These are phyloP conservation scores for Cajanus cajan DNA, from an alignment of 306 rosid species.

Conservation along the genomic window DNA sequence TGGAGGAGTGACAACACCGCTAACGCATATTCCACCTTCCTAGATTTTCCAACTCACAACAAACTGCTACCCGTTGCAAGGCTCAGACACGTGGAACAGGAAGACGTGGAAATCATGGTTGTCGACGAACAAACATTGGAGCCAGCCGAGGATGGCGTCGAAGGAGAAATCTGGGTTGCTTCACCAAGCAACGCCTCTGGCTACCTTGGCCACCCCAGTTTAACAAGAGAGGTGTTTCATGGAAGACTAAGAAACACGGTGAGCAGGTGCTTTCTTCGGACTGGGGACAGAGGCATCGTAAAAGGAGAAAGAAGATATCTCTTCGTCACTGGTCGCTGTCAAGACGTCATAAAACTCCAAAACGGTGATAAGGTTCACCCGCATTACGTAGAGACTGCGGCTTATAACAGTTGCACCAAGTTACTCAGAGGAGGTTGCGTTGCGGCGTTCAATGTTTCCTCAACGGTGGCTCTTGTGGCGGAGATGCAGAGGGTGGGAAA, in stretches of 20 bases:
- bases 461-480: slow-evolving; percentile 46
- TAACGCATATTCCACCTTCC: background rate
- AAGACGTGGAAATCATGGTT: slow-evolving; percentile 61
- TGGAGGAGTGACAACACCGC: slow-evolving; percentile 40
- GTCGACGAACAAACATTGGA: slow-evolving; percentile 65
- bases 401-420: slow-evolving; percentile 44
- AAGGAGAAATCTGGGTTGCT: slow-evolving; percentile 86
- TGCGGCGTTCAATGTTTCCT: slow-evolving; percentile 47
- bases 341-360: slow-evolving; percentile 47
- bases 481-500: slow-evolving; percentile 49
- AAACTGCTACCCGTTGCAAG: slow-evolving; percentile 69
- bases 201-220: slow-evolving; percentile 62
- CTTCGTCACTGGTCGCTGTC: slow-evolving; percentile 63
- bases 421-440: slow-evolving; percentile 67
- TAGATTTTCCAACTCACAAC: slow-evolving; percentile 50
- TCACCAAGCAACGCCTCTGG: slow-evolving; percentile 84
- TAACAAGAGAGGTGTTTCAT: slow-evolving; percentile 56
- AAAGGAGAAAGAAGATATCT: slow-evolving; percentile 61
- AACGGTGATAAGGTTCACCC: slow-evolving; percentile 52
- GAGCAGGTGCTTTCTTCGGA: slow-evolving; percentile 50
- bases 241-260: slow-evolving; percentile 42
- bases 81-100: slow-evolving; percentile 36
- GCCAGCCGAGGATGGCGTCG: slow-evolving; percentile 62
- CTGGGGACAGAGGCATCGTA: slow-evolving; percentile 71
- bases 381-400: slow-evolving; percentile 60